Evolutionary conservation across 495 filamentous ascomycete species (phyloP), one percentile per base, ranked within the genome.

Genomic region (Saxophila tyrrhenica): DNA sequence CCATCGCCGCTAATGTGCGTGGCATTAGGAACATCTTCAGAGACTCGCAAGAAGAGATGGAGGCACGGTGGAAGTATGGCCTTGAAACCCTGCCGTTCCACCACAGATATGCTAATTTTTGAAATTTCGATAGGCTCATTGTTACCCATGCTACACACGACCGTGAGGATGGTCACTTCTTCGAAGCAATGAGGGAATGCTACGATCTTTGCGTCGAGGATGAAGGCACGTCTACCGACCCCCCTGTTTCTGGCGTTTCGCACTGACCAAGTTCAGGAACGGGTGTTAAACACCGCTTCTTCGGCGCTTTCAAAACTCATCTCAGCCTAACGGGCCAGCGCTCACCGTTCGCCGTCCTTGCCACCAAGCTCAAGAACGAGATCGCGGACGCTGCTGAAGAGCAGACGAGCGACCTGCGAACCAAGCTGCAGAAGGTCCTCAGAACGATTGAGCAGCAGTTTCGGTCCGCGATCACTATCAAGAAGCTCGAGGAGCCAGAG

Each of bases 331-430:
- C 8, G 3, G 52, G 42, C 8, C 19, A 46, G 8, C 11, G 41
- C 11, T 54, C 52, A 16, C 52, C 52, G 20, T 54, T 54, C 32
- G 52, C 5, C 25, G 16, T 54, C 24, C 22, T 54, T 11, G 22
- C 41, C 13, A 47, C 32, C 13, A 48, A 48, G 11, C 2, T 53
- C 24, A 15, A 23, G 3, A 13, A 38, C 23, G 15, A 32, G 7
- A 10, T 38, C 21, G 39, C 22, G 7, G 9, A 52, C 7, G 39
- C 23, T 8, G 19, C 49, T n/a, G 24, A 39, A 20, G 39, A 3
- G 29, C 49, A 23, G 19, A 22, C 17, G 9, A n/a, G 9, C 25
- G 17, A 42, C 5, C 24, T 23, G 3, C 9, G 13, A 8, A 51
- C 8, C 49, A 44, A 44, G 8, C 16, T 44, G 16, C 7, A 7